Evolutionary conservation across 139 green algal genomes (phyloP), one percentile per base, ranked within the genome.

Genomic region (Tetratostichococcus sp.): DNA sequence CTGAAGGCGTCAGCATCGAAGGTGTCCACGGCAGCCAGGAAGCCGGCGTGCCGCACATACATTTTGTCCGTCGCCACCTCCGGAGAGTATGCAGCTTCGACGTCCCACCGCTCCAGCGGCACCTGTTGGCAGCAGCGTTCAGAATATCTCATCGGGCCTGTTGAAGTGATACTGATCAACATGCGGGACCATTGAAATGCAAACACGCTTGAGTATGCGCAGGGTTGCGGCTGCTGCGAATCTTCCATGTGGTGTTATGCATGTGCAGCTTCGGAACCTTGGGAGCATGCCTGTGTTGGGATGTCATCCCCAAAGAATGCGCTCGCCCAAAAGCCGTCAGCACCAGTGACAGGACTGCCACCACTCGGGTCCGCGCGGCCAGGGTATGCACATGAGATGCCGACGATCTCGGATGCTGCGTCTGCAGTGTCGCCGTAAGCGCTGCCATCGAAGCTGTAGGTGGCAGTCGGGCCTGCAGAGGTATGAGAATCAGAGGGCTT

Each of bases 1-100:
- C 68, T 70, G 65, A 86, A 88, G 34, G 82, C 32, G 0, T 57
- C 50, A 11, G 77, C 77, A 71, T 95, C 90, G 80, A 93, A 95
- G 0, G 28, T 19, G 25, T 88, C 86, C 1, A 89, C 75, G 4
- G 30, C 72, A 3, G 72, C 39, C 30, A 93, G 35, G 67, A 88
- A 90, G n/a, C 77, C 81, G 1, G 74, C 87, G 81, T 90, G 91
- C 62, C 89, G 82, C 4, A 77, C 82, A 39, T 84, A 80, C 35
- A 77, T 81, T 43, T 43, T 75, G 67, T 66, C 50, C 5, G 42
- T 69, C n/a, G 33, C 50, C 5, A 35, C 70, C 21, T 39, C 28
- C 25, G 79, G 77, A 6, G 71, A 31, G 72, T 84, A 83, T 4
- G 65, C 34, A 1, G 50, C 34, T 4, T 91, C 85, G 2, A 80